A percentile compares a stretch with the other conserved stretches of the same genome.
phyloP scores from a whole-genome alignment of 345 rosid genomes.

The Leavenworthia alabamica region DNA sequence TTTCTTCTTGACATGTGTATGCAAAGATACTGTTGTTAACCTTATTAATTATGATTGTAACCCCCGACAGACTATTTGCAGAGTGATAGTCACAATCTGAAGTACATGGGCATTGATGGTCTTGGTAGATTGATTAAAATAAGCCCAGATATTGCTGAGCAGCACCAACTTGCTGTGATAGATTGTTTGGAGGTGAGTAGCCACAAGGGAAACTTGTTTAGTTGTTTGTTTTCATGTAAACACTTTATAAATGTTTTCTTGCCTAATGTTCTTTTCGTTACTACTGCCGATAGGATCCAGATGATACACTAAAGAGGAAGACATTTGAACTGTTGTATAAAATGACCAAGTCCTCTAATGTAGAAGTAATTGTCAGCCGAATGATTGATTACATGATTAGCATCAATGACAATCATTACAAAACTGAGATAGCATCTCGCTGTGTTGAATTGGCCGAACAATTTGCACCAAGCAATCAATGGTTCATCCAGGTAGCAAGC shows the following conservation, averaged over 20 bases:
- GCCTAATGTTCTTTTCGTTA: constrained; percentile 12
- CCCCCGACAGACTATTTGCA: constrained; percentile 35
- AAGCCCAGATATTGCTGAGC: constrained; percentile 92
- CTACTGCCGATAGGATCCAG: constrained; percentile 67
- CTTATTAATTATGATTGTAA: constrained; percentile 14
- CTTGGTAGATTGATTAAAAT: constrained; percentile 85
- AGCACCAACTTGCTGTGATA: constrained; percentile 95
- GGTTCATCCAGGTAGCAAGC: constrained; percentile 86
- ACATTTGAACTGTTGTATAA: constrained; percentile 88
- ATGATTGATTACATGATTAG: constrained; percentile 98
- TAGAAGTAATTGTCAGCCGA: constrained; percentile 94
- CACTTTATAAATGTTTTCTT: background rate
- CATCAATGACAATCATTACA: constrained; percentile 88
- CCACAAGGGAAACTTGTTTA: background rate
- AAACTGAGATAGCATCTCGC: constrained; percentile 94
- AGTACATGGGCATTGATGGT: constrained; percentile 95
- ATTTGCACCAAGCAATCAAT: constrained; percentile 95
- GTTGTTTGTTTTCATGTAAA: background rate
- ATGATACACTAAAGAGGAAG: constrained; percentile 93
- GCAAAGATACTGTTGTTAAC: background rate
- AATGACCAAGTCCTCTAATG: constrained; percentile 97
- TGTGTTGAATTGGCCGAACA: constrained; percentile 96
- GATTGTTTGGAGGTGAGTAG: constrained; percentile 94
- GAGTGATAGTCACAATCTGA: constrained; percentile 96
- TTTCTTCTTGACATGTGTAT: constrained; percentile 7